Conservation (phyloP, 352 stramenopile species). For the Phytophthora pinifolia region DNA sequence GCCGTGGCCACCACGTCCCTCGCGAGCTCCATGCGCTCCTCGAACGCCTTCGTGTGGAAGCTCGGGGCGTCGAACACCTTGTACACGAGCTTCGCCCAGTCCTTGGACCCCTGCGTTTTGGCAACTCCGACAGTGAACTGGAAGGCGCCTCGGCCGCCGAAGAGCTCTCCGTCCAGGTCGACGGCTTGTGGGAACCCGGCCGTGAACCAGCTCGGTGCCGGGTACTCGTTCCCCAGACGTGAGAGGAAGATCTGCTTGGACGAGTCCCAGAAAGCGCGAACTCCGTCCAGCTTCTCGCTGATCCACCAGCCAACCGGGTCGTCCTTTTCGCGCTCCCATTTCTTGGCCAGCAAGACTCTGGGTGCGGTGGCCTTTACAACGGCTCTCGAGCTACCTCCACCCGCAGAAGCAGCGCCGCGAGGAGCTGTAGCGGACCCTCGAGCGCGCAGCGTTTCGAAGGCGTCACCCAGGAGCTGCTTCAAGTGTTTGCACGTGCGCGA, state of each 20-base stretch:
- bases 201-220: slow-evolving; percentile 62
- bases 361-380: slow-evolving; percentile 38
- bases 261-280: slow-evolving; percentile 66
- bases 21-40: slow-evolving; percentile 50
- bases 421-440: slow-evolving; percentile 23
- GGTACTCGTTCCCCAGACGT: slow-evolving; percentile 63
- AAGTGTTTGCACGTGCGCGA: slow-evolving; percentile 68
- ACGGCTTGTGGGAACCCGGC: slow-evolving; percentile 50
- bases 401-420: slow-evolving; percentile 8
- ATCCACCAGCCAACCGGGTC: slow-evolving; percentile 66
- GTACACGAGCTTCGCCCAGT: slow-evolving; percentile 63
- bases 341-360: slow-evolving; percentile 62
- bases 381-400: slow-evolving; percentile 13
- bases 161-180: slow-evolving; percentile 76
- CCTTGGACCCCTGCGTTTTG: slow-evolving; percentile 54
- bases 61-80: slow-evolving; percentile 70
- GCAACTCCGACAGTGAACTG: slow-evolving; percentile 67
- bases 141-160: slow-evolving; percentile 58
- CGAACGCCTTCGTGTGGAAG: slow-evolving; percentile 49
- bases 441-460: slow-evolving; percentile 42
- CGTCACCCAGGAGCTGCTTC: slow-evolving; percentile 49
- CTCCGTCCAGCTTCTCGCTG: slow-evolving; percentile 76
- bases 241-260: slow-evolving; percentile 56
- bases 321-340: slow-evolving; percentile 68
- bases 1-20: slow-evolving; percentile 26